Percentiles rank a stretch among this genome's conserved stretches.
phyloP scores from a whole-genome alignment of 129 eudicot genomes.

The Lactuca saligna region DNA sequence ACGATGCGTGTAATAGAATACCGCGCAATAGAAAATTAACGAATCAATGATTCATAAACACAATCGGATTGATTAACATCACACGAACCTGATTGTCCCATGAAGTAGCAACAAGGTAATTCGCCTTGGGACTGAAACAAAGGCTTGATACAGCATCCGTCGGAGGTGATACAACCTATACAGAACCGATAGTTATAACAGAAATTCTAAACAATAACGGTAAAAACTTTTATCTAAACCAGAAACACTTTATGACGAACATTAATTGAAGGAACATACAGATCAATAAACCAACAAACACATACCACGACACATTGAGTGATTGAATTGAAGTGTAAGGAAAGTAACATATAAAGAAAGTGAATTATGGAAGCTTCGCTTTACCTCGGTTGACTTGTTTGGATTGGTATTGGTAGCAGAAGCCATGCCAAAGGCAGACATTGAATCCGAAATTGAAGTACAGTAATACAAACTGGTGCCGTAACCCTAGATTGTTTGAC shows the following conservation, averaged over 20 bases:
- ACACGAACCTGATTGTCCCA: constrained; percentile 92
- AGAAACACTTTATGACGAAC: not conserved
- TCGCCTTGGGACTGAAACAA: constrained; percentile 79
- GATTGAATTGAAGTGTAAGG: not conserved
- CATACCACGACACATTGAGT: not conserved
- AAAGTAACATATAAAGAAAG: not conserved
- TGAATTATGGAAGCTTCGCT: not conserved
- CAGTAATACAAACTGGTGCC: not conserved
- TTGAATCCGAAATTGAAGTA: constrained; percentile 22
- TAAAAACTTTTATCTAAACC: not conserved
- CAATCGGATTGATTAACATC: constrained; percentile 14
- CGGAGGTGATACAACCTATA: constrained; percentile 72
- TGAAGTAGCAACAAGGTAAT: constrained; percentile 77
- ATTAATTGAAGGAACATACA: constrained; percentile 1
- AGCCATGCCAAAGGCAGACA: constrained; percentile 59
- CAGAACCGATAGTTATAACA: not conserved
- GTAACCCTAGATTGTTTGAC: constrained; percentile 19
- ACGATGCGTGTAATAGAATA: not conserved
- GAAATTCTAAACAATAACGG: not conserved
- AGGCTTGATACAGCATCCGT: constrained; percentile 74
- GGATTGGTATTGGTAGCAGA: constrained; percentile 51
- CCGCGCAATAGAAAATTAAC: not conserved
- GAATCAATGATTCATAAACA: not conserved
- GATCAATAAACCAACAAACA: not conserved
- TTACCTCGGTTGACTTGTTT: constrained; percentile 77